Evolutionary conservation across 306 rosid genomes (phyloP), one percentile per base, ranked within the genome.

Genomic region (Luffa acutangula): DNA sequence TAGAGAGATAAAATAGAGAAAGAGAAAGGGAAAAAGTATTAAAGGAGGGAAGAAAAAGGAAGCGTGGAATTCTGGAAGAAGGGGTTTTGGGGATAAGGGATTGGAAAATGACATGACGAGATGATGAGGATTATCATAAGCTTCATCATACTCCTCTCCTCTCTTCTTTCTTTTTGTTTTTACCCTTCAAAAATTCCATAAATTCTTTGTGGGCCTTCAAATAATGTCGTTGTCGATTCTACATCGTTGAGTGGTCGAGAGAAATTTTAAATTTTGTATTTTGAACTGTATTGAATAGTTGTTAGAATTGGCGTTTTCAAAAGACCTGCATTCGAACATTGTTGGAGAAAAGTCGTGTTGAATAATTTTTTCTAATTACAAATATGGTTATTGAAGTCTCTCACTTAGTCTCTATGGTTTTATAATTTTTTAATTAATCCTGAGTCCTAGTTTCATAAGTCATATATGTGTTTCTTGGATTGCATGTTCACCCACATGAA

Each of bases 1-100:
- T 59, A 60, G 66, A 59, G 65, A 58, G 33, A 58, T 3, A 75
- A 78, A 51, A 34, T 59, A 52, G 79, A 52, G 79, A 60, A 58
- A 49, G 59, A 33, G 25, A 80, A 62, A 42, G 56, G 20, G 15
- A 59, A 59, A 59, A 59, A 25, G 69, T 10, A 62, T 0, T 39
- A 39, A 39, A 66, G 13, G 13, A 39, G 48, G 10, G 18, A 37
- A 73, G 31, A 54, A 36, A 78, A 48, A 48, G 20, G 20, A 71
- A 21, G 77, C 42, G 39, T 71, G 77, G 58, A 46, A 71, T 46
- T 46, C 41, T 25, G 77, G 58, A 71, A 5, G 76, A 71, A 71
- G 41, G 54, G 77, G 77, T 71, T 71, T 71, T 71, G 54, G 77
- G 77, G 77, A 48, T 71, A 71, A 45, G 77, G 10, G 77, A 21